A percentile compares a stretch with the other conserved stretches of the same genome.
phyloP scores from a whole-genome alignment of 371 early-diverging fungal species.

The Vairimorpha necatrix region DNA sequence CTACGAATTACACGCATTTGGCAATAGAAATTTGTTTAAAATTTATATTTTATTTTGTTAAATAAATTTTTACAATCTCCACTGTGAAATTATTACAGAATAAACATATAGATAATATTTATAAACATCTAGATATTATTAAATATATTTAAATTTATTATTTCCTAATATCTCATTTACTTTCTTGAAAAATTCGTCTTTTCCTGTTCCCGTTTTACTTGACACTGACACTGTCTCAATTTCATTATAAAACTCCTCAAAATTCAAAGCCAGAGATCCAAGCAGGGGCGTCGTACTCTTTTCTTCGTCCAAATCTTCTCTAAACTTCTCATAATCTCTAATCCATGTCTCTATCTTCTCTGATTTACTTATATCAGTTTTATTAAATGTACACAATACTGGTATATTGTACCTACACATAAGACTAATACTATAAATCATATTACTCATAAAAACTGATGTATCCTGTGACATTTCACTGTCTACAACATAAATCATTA shows the following conservation, averaged over 20 bases:
- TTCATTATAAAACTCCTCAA: conserved; percentile 92
- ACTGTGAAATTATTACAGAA: too few relatives aligned
- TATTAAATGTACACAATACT: conserved; percentile 88
- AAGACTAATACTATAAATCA: conserved; percentile 87
- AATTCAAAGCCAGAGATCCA: conserved; percentile 82
- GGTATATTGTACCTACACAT: conserved; percentile 71
- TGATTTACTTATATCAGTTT: conserved; percentile 80
- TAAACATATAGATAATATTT: too few relatives aligned
- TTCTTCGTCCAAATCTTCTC: conserved; percentile 69
- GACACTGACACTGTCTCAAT: conserved; percentile 74
- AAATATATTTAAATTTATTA: too few relatives aligned
- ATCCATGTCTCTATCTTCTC: conserved; percentile 87
- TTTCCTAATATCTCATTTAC: conserved; percentile 20
- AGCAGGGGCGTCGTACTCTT: conserved; percentile 73
- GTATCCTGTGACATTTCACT: conserved; percentile 81
- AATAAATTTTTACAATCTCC: too few relatives aligned
- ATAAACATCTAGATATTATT: not conserved
- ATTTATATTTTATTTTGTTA: too few relatives aligned
- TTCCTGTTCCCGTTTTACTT: conserved; percentile 83
- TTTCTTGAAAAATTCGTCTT: conserved; percentile 75
- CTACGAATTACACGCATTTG: too few relatives aligned
- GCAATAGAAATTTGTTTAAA: too few relatives aligned
- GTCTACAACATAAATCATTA: conserved; percentile 85
- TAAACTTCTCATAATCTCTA: conserved; percentile 85
- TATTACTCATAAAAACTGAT: conserved; percentile 96